Evolutionary conservation across 352 stramenopile species (phyloP).

Genomic region (Peronosclerospora sorghi): DNA sequence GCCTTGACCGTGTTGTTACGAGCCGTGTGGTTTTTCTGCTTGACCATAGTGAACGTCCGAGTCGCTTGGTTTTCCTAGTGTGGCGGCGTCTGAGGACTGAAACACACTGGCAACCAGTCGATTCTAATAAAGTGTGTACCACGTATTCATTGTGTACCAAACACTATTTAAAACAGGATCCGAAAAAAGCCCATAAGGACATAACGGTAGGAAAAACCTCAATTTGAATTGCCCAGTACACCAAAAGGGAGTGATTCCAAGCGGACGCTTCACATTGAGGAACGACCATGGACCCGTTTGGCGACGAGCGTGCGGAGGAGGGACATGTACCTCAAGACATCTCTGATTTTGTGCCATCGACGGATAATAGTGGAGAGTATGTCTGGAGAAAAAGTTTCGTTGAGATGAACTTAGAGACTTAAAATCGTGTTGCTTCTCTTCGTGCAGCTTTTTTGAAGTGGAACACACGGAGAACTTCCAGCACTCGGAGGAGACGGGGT

Average conservation of each 20-base stretch:
- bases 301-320: slow-evolving; percentile 22
- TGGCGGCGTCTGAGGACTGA: slow-evolving; percentile 6
- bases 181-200: background rate
- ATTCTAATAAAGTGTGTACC: slow-evolving; percentile 6
- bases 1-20: slow-evolving; percentile 97
- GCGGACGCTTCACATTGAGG: slow-evolving; percentile 3
- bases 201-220: slow-evolving; percentile 9
- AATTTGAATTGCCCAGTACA: no score
- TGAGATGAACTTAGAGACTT: background rate
- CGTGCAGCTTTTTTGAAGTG: slow-evolving; percentile 52
- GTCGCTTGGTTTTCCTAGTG: slow-evolving; percentile 48
- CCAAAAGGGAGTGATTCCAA: slow-evolving; percentile 1
- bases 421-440: background rate
- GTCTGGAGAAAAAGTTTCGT: slow-evolving; percentile 2
- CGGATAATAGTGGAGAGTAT: slow-evolving; percentile 41
- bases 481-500: background rate
- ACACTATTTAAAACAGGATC: slow-evolving; percentile 1
- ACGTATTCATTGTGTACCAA: slow-evolving; percentile 1
- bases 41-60: slow-evolving; percentile 73
- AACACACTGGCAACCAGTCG: slow-evolving; percentile 21
- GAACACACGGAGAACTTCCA: slow-evolving; percentile 25
- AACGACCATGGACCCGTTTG: slow-evolving; percentile 49
- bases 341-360: slow-evolving; percentile 47
- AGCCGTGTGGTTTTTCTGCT: slow-evolving; percentile 97
- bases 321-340: slow-evolving; percentile 28